Evolutionary conservation across 2,329 filamentous ascomycete species (phyloP).

Genomic region (Coccinonectria pachysandricola): DNA sequence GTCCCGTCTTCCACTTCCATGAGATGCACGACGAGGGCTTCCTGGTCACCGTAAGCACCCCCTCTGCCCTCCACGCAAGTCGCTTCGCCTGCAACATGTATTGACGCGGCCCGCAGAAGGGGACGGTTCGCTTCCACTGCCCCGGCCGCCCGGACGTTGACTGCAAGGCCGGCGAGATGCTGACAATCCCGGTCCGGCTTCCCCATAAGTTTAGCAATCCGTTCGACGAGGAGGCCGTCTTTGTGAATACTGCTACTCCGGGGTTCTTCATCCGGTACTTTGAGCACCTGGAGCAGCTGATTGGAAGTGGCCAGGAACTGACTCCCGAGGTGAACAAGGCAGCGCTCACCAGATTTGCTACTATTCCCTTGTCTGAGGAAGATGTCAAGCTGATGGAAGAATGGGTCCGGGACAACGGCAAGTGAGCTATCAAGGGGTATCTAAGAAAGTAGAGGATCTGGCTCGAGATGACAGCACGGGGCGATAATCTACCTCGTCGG

Average conservation of each 20-base stretch:
- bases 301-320: conserved; percentile 9
- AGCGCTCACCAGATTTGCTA: conserved; percentile 9
- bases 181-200: conserved; percentile 13
- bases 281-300: conserved; percentile 11
- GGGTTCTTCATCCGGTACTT: conserved; percentile 15
- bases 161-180: conserved; percentile 12
- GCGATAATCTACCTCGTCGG: no score
- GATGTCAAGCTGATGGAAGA: conserved; percentile 9
- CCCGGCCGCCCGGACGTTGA: conserved; percentile 11
- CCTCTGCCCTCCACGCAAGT: no score
- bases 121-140: conserved; percentile 12
- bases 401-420: not conserved
- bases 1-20: conserved; percentile 13
- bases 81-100: no score
- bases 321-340: conserved; percentile 10
- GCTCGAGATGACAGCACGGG: not conserved
- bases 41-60: conserved; percentile 8
- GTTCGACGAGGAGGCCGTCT: conserved; percentile 14
- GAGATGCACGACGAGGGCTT: conserved; percentile 16
- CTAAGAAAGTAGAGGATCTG: not conserved
- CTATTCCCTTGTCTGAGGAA: conserved; percentile 7
- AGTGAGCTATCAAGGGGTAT: no score
- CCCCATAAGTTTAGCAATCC: conserved; percentile 18
- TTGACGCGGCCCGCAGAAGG: conserved; percentile 9
- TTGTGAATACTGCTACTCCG: conserved; percentile 13